Conservation (phyloP, 225 moss, liverwort and hornwort species). For the Polytrichum commune region DNA sequence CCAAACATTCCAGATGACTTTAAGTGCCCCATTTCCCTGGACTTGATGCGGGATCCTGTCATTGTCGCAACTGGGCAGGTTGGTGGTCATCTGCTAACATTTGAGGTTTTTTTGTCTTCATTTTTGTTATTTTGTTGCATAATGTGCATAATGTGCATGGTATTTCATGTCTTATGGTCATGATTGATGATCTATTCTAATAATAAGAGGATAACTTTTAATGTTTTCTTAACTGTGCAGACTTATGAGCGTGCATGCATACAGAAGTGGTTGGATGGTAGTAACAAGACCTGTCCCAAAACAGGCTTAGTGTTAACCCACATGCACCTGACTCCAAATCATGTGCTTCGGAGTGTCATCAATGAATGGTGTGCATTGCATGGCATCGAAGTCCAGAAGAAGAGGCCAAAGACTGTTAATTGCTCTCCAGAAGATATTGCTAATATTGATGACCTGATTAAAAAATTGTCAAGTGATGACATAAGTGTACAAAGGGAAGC, state of each 20-base stretch:
- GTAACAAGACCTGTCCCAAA: constrained; percentile 63
- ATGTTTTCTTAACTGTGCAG: constrained; percentile 28
- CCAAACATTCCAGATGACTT: constrained; percentile 78
- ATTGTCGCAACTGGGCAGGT: constrained; percentile 93
- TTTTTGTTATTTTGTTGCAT: no score
- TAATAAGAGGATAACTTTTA: not conserved
- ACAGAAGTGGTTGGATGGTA: constrained; percentile 82
- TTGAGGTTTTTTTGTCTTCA: no score
- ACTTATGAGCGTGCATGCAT: constrained; percentile 79
- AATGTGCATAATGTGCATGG: no score
- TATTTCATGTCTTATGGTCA: no score
- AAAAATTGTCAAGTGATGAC: constrained; percentile 39
- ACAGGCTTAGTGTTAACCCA: constrained; percentile 50
- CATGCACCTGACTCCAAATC: constrained; percentile 66
- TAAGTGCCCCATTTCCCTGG: constrained; percentile 83
- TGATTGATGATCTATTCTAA: no score
- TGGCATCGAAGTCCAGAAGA: constrained; percentile 52
- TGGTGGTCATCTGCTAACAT: not conserved
- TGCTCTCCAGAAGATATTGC: constrained; percentile 55
- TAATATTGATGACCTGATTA: constrained; percentile 55
- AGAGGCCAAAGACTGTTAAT: constrained; percentile 19
- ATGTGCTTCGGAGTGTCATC: constrained; percentile 76
- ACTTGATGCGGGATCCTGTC: constrained; percentile 80
- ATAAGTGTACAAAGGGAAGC: constrained; percentile 57
- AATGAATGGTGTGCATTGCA: constrained; percentile 74